phyloP scores from a whole-genome alignment of 768 basidiomycete genomes.

The Kockovaella imperatae region DNA sequence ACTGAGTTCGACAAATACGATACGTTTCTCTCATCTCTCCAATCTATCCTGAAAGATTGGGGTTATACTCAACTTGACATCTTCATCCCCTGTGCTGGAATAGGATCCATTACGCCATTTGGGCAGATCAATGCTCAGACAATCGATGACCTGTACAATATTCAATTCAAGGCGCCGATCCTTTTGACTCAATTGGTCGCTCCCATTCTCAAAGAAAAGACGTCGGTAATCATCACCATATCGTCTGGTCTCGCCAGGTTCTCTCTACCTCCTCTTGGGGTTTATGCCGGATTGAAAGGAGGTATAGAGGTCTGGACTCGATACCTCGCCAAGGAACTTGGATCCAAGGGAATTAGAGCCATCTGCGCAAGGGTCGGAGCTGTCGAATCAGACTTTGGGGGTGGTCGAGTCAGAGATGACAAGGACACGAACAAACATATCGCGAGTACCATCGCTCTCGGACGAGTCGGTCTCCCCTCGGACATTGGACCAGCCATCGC shows the following conservation, averaged over 20 bases:
- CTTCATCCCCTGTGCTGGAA: constrained; percentile 1
- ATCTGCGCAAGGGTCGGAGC: background rate
- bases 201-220: no score
- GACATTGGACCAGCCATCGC: constrained; percentile 5
- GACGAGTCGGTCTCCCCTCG: background rate
- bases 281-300: constrained; percentile 1
- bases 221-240: constrained; percentile 2
- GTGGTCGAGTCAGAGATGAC: constrained; percentile 3
- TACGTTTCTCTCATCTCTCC: background rate
- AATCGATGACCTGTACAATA: background rate
- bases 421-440: background rate
- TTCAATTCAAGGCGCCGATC: constrained; percentile 5
- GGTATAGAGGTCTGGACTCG: constrained; percentile 1
- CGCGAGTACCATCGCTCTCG: background rate
- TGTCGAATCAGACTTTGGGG: constrained; percentile 3
- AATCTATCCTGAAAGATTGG: background rate
- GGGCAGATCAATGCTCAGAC: background rate
- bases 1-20: constrained; percentile 1
- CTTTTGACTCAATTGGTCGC: constrained; percentile 5
- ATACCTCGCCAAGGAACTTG: constrained; percentile 4
- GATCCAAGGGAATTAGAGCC: background rate
- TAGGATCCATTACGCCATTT: background rate
- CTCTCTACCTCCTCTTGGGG: background rate
- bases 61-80: background rate
- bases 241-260: background rate